phyloP scores from a whole-genome alignment of 306 rosid genomes.

The Astragalus membranaceus region DNA sequence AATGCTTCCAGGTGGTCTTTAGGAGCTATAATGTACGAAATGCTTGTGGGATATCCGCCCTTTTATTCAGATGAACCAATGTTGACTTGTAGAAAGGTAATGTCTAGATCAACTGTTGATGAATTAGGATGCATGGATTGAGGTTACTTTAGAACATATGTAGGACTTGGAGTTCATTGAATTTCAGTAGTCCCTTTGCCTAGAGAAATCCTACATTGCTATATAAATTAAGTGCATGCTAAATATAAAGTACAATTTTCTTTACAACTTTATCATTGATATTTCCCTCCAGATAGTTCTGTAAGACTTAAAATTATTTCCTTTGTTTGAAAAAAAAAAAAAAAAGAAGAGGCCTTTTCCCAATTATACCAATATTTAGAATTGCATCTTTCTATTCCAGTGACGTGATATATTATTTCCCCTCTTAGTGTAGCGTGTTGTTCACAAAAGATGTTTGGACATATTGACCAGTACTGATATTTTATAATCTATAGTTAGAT shows the following conservation, averaged over 20 bases:
- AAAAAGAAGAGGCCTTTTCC: background rate
- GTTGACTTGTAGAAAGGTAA: constrained; percentile 98
- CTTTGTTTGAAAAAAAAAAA: background rate
- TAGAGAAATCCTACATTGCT: constrained; percentile 15
- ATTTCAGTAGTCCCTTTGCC: background rate
- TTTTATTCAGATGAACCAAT: constrained; percentile 97
- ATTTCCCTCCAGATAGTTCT: background rate
- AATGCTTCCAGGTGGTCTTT: constrained; percentile 85
- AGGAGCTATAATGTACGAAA: constrained; percentile 98
- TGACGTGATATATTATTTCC: background rate
- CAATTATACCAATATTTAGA: background rate
- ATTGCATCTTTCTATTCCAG: background rate
- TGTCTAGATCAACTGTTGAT: constrained; percentile 10
- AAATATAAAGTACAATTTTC: background rate
- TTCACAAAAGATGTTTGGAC: background rate
- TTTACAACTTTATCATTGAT: background rate
- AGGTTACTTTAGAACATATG: background rate
- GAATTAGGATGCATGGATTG: background rate
- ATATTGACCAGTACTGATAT: background rate
- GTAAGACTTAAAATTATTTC: constrained; percentile 7
- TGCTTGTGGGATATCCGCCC: constrained; percentile 98
- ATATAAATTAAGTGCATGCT: background rate
- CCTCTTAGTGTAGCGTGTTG: background rate
- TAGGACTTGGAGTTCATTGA: constrained; percentile 6
- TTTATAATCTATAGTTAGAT: background rate